Evolutionary conservation across 2,329 filamentous ascomycete genomes (phyloP), one percentile per base, ranked within the genome.

Genomic region (Alternaria ethzedia): DNA sequence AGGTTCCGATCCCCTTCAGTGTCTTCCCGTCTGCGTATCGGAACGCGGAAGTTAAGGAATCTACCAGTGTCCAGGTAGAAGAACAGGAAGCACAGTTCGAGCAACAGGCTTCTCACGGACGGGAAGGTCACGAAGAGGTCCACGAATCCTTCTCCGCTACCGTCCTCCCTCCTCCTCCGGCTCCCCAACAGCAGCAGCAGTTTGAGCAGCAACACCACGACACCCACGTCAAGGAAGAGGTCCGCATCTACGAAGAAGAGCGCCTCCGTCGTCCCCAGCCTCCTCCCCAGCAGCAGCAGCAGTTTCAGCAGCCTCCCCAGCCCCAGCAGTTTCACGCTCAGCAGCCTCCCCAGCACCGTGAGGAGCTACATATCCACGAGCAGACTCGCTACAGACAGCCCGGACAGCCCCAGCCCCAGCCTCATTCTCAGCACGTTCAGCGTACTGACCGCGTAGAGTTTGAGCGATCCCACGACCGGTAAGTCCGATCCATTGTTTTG

Each of bases 1-100:
- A 76, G 72, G 75, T 76, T 72, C 95, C 88, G 75, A 96, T 98
- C 86, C 95, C 95, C 86, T 97, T 97, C 90, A 97, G 94, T 92
- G 92, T 97, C 91, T 97, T 98, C 90, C 95, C 95, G 87, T 97
- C 94, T 85, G 93, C 94, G 85, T 98, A 97, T 89, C 89, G 91
- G 85, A 90, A 87, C 87, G 73, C 72, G 68, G 69, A 68, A 67
- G 65, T 78, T 72, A 85, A 82, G 80, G 84, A 87, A 81, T 84
- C 86, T 83, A 89, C 89, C 83, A 84, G 88, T 77, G 90, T 89
- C 80, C 89, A 94, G 89, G 90, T 95, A 89, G 90, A 95, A 90
- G 93, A 97, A 89, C 89, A 92, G 86, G 90, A 95, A 85, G 89
- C 93, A 86, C 90, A 90, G 80, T 87, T 93, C 84, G 86, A 89